Base-by-base conservation (phyloP, 768 basidiomycete species). In the Tylopilus sp. region DNA sequence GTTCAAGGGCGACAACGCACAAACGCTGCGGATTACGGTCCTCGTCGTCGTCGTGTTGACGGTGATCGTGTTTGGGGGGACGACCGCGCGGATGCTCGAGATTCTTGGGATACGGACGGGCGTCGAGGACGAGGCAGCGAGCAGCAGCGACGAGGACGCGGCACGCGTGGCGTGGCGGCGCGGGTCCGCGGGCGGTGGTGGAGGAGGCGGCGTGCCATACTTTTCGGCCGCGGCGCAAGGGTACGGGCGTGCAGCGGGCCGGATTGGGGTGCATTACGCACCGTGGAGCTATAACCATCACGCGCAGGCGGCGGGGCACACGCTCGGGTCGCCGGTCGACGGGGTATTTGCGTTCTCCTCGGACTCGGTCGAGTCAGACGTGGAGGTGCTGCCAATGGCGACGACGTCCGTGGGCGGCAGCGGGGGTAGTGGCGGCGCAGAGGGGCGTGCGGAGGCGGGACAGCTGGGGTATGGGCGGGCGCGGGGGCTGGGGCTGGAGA, bases 61-160 rank as follows among this genome's bases (percentile, higher is more conserved):
- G 1, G 94, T 98, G 30, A 71, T 98, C 48, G 72, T 97, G 31
- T 98, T 99, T 59, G 97, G 97, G 0, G 95, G 97, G 3, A 98
- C 97, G n/a, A 95, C 95, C 0, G 84, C 91, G 12, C 78, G 93
- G 44, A 98, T 99, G 97, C 76, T 99, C 25, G 95, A 98, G 64
- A 84, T 98, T 9, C 78, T 98, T n/a, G 95, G 97, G 0, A 97
- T 99, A 56, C 75, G 91, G 11, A 95, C 91, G 0, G 95, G 95
- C 0, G 90, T 99, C 0, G 94, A 95, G 60, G 95, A 98, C 59
- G 95, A 94, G 23, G 91, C 79, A 2, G 93, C 77, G 33, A 77
- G 76, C 47, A 70, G 68, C 49, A 71, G 67, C 57, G 76, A 78
- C 36, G 86, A 88, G 23, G 83, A 82, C 20, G 57, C 57, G 4